Conservation (phyloP, 176 grass and related monocot species). For the Aegilops tauschii region DNA sequence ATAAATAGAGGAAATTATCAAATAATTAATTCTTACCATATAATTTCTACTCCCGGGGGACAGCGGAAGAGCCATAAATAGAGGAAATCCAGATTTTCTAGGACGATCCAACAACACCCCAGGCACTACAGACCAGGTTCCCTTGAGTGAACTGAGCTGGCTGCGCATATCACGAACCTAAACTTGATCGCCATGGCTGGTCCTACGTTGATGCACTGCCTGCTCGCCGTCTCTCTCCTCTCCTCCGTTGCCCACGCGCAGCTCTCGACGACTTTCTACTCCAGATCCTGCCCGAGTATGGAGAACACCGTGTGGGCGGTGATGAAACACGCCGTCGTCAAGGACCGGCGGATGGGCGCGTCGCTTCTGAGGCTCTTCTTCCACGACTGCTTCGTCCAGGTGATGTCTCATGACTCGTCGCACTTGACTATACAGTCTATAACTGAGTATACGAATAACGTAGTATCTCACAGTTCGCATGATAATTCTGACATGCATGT, state of each 20-base stretch:
- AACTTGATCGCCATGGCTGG: constrained; percentile 27
- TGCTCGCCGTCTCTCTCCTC: constrained; percentile 33
- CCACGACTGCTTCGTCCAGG: constrained; percentile 79
- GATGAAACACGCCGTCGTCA: constrained; percentile 31
- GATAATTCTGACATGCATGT: background rate
- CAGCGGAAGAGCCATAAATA: background rate
- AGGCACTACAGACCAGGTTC: too few species aligned
- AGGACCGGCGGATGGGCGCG: constrained; percentile 54
- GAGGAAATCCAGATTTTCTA: background rate
- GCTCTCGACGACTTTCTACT: constrained; percentile 50
- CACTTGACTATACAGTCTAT: background rate
- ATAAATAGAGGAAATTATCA: background rate
- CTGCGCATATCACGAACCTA: background rate
- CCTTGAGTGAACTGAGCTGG: background rate
- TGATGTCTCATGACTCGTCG: background rate
- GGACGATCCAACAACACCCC: background rate
- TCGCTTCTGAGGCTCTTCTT: constrained; percentile 78
- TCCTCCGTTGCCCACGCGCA: constrained; percentile 32
- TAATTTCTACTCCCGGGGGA: background rate
- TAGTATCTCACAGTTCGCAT: too few species aligned
- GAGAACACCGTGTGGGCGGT: constrained; percentile 47
- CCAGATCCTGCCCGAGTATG: constrained; percentile 46
- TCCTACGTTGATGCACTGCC: background rate
- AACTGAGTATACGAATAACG: too few species aligned
- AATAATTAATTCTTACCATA: background rate